These are phyloP conservation scores for Zizania latifolia DNA, from an alignment of 176 grass and related monocot species.

Conservation along the genomic window DNA sequence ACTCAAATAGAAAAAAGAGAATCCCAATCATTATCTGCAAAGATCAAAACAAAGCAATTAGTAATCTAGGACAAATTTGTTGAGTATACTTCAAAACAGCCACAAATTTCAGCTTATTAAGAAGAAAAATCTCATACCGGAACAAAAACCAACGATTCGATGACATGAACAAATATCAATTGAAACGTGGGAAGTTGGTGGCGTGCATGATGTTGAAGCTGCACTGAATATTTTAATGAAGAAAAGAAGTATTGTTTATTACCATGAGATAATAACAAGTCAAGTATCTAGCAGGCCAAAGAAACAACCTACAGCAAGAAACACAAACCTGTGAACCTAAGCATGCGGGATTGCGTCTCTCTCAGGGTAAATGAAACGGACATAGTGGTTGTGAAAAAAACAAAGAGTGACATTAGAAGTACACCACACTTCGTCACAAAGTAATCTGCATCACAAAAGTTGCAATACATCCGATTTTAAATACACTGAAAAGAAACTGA, in stretches of 20 bases:
- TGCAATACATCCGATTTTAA: conserved; percentile 25
- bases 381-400: conserved; percentile 99
- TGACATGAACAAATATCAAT: conserved; percentile 97
- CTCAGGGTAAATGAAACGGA: conserved; percentile 99
- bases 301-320: conserved; percentile 10
- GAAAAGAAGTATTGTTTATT: conserved; percentile 19
- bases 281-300: conserved; percentile 15
- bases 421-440: conserved; percentile 96
- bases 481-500: conserved; percentile 24
- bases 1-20: conserved; percentile 97
- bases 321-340: conserved; percentile 88
- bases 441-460: conserved; percentile 65
- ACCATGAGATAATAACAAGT: neutral
- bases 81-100: neutral
- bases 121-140: conserved; percentile 53
- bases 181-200: conserved; percentile 97
- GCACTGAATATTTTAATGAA: conserved; percentile 67
- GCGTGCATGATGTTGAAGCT: conserved; percentile 98
- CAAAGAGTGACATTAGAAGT: conserved; percentile 98
- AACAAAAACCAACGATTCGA: conserved; percentile 98
- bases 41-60: conserved; percentile 32
- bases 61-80: neutral
- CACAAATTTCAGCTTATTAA: conserved; percentile 9
- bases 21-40: conserved; percentile 99
- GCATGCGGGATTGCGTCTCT: conserved; percentile 97